Conservation (phyloP, 2,329 filamentous ascomycete species). For the Ophiocordyceps australis region DNA sequence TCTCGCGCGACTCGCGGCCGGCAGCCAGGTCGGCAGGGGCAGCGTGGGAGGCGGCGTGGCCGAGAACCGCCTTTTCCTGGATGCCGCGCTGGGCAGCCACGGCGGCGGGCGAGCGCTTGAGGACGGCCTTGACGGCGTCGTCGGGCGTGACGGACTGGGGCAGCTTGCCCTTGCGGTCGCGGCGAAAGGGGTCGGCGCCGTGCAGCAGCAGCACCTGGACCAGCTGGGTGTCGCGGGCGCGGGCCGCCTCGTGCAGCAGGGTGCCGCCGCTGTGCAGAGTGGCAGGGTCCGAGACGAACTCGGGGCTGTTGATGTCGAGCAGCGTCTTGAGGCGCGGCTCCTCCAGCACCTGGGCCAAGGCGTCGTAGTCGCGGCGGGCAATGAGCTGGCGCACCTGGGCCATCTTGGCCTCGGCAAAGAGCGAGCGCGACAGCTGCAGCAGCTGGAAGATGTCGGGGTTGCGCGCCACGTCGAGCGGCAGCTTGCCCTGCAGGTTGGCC, state of each 20-base stretch:
- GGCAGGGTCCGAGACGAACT: slow-evolving; percentile 63
- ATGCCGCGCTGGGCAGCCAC: slow-evolving; percentile 89
- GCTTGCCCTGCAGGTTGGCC: slow-evolving; percentile 66
- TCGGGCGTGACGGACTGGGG: slow-evolving; percentile 95
- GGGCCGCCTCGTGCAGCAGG: slow-evolving; percentile 79
- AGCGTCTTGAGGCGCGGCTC: slow-evolving; percentile 74
- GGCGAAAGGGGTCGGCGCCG: slow-evolving; percentile 86
- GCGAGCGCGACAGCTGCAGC: slow-evolving; percentile 72
- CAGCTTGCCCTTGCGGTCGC: slow-evolving; percentile 87
- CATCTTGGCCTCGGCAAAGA: slow-evolving; percentile 78
- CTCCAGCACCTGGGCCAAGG: slow-evolving; percentile 61
- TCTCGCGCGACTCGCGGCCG: slow-evolving; percentile 78
- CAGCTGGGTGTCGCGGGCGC: slow-evolving; percentile 69
- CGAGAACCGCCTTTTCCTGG: slow-evolving; percentile 91
- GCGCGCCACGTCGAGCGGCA: slow-evolving; percentile 73
- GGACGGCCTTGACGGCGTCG: slow-evolving; percentile 68
- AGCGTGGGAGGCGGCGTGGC: slow-evolving; percentile 44
- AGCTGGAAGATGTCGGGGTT: slow-evolving; percentile 93
- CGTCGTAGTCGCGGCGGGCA: slow-evolving; percentile 52
- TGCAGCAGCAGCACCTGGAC: slow-evolving; percentile 85
- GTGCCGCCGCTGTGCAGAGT: slow-evolving; percentile 78
- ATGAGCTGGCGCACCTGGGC: slow-evolving; percentile 72
- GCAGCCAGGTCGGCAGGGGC: slow-evolving; percentile 42
- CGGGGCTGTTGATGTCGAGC: slow-evolving; percentile 81
- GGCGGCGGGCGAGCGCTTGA: slow-evolving; percentile 88